Base-by-base conservation (phyloP, 495 filamentous ascomycete species). In the Astrothelium subdiscretum region DNA sequence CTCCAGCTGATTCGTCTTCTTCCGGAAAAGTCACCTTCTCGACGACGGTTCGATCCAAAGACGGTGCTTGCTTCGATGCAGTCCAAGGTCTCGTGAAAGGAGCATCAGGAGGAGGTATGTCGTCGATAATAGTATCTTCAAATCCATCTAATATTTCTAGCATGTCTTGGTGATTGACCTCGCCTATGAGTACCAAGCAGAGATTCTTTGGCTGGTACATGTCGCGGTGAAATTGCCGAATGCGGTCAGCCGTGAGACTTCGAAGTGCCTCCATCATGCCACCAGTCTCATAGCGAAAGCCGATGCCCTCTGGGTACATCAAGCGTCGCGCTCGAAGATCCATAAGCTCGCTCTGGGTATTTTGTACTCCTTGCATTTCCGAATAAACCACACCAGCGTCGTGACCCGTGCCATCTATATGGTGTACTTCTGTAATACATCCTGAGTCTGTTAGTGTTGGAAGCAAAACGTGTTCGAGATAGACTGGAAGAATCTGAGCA, bases 131-230 rank as follows among this genome's bases (percentile, higher is more conserved):
- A 15, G 84, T 86, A 63, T 88, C 86, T 73, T 99, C 94, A 71
- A 97, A 97, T 24, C 84, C 77, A 64, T 95, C 91, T 64, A 99
- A 72, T 51, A 90, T 88, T 2, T 84, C 75, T 44, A 97, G 76
- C 57, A 99, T 80, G 69, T 95, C 77, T 0, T 79, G 74, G 73
- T 96, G 91, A 68, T 95, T 84, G 13, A 95, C 87, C 69, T 95
- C 91, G 59, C 94, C 94, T 58, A 92, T 85, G 58, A 99, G 83
- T 35, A 97, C 79, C 59, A 97, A 71, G 66, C 92, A 95, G 65
- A 99, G 74, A 70, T 99, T 99, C 70, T 90, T 95, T 8, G 95
- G 94, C 68, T 96, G 92, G 68, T 99, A 99, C 95, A 99, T 99
- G 61, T 91, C 87, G 59, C 85, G 85, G 72, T 99, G 94, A 73